Percentiles rank a stretch among this genome's conserved stretches.
Evolutionary conservation across 345 rosid species (phyloP).

Genomic region (Citrus maxima): DNA sequence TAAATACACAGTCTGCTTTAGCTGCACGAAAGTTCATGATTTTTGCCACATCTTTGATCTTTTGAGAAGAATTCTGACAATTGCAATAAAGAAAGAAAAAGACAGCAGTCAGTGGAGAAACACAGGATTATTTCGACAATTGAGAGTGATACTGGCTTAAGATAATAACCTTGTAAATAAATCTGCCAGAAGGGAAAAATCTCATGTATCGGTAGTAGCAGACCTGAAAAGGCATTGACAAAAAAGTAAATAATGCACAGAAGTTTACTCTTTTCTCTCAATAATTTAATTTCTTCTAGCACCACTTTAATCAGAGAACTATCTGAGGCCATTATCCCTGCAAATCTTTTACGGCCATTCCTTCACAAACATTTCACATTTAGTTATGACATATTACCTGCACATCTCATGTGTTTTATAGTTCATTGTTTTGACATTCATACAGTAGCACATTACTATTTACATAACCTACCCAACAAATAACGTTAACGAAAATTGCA

Average conservation of each 20-base stretch:
- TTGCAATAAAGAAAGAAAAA: constrained; percentile 1
- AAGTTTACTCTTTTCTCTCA: background rate
- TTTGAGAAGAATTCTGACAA: constrained; percentile 79
- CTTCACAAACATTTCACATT: background rate
- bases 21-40: constrained; percentile 75
- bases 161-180: constrained; percentile 78
- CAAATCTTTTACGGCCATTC: background rate
- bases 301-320: background rate
- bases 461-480: background rate
- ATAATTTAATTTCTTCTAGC: background rate
- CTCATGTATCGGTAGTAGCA: constrained; percentile 89
- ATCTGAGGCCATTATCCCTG: background rate
- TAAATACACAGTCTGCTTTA: constrained; percentile 63
- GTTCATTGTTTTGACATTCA: background rate
- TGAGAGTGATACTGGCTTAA: background rate
- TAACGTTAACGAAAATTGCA: background rate
- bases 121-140: background rate
- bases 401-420: background rate
- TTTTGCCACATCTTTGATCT: constrained; percentile 80
- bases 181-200: constrained; percentile 85
- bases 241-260: constrained; percentile 4
- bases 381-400: background rate
- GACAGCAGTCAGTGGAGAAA: constrained; percentile 10
- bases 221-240: constrained; percentile 47
- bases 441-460: background rate